phyloP scores from a whole-genome alignment of 108 stramenopile species.

The Hondaea fermentalgiana region DNA sequence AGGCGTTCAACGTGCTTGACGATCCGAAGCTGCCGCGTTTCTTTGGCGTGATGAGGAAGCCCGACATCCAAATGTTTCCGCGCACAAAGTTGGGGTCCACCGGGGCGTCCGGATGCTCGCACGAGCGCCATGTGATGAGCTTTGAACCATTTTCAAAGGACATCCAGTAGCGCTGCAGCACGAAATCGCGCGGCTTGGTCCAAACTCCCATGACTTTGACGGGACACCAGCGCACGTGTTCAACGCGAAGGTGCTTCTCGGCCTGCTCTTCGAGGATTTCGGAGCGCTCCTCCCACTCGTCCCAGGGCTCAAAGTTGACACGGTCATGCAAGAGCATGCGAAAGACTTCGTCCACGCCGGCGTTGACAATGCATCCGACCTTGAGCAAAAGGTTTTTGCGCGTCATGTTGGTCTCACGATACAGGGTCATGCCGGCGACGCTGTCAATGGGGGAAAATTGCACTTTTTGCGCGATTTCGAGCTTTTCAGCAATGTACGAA shows the following conservation, averaged over 20 bases:
- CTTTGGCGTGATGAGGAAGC: conserved; percentile 9
- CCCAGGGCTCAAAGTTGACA: background rate
- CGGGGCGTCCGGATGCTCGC: background rate
- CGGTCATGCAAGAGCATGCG: background rate
- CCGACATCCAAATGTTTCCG: background rate
- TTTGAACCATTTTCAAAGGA: conserved; percentile 1
- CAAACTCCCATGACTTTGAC: background rate
- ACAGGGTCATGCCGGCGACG: background rate
- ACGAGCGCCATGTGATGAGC: conserved; percentile 5
- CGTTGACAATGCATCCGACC: background rate
- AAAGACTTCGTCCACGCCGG: background rate
- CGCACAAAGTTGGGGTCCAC: background rate
- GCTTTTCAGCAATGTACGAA: background rate
- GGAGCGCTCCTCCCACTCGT: conserved; percentile 2
- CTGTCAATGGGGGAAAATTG: background rate
- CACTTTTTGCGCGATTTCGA: background rate
- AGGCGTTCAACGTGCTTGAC: background rate
- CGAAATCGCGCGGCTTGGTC: conserved; percentile 12
- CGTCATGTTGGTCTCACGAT: background rate
- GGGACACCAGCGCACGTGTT: background rate
- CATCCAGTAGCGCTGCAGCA: conserved; percentile 14
- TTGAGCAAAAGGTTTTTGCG: background rate
- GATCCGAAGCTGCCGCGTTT: background rate
- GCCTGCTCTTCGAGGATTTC: background rate
- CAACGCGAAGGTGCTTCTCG: conserved; percentile 5